Base-by-base conservation (phyloP, 257 asterid species). In the Penstemon davidsonii region DNA sequence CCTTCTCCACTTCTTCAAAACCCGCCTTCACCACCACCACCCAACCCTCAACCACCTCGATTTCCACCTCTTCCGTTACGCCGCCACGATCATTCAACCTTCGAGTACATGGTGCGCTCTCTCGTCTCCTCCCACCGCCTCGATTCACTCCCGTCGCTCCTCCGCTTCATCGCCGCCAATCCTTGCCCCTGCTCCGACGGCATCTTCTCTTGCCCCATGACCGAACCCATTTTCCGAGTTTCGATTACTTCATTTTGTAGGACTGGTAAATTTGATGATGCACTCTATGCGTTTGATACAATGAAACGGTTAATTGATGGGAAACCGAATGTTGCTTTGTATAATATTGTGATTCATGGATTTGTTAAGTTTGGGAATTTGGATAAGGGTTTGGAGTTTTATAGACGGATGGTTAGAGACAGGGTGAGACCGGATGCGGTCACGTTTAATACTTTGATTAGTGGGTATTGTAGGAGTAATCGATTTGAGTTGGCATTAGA, bases 121-220 rank as follows among this genome's bases (percentile, higher is more conserved):
- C 97, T 94, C 55, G 79, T 82, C 15, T 70, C 84, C 71, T 83
- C 96, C 60, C 71, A 87, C 80, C 96, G 97, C 51, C 79, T 91
- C 67, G 89, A 88, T 65, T 82, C 84, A 38, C 92, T 94, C 73
- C 76, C 80, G 3, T 66, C 80, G 25, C 87, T 90, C 40, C 84
- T 93, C 41, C 86, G 79, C 40, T 93, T 88, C 85, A 82, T 90
- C 37, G 85, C 88, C 66, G 70, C 97, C 78, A 87, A 84, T 56
- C 96, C 99, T 18, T 93, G 97, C 82, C 96, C 99, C 0, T 93
- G 97, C 70, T 79, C 96, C n/a, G 91, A 88, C 41, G 96, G 96
- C 67, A 91, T 94, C 41, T 94, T 94, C 69, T 87, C 91, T 43
- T 91, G 99, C 75, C 86, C 95, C 37, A 75, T 66, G 71, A 91